A percentile compares a stretch with the other conserved stretches of the same genome.
Evolutionary conservation across 1,284 basidiomycete genomes (phyloP).

Genomic region (Cryptococcus amylolentus): DNA sequence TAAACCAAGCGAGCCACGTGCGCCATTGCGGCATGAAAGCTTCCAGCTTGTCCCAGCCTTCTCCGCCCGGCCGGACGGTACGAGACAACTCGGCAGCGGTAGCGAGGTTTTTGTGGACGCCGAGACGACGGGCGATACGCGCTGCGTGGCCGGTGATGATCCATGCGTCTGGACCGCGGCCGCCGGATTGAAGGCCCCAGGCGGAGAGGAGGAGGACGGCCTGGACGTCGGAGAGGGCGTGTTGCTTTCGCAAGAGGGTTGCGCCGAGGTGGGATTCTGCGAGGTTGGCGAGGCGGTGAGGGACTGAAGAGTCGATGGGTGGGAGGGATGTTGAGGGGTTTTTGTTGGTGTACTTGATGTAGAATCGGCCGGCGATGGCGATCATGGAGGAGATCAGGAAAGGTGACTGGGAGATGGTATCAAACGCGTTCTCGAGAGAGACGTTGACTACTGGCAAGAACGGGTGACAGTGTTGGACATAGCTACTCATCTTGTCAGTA

Average conservation of each 20-base stretch:
- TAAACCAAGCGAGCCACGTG: conserved; percentile 33
- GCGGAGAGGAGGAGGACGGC: conserved; percentile 37
- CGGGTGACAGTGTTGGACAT: conserved; percentile 31
- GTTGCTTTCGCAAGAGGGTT: conserved; percentile 36
- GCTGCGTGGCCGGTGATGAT: conserved; percentile 38
- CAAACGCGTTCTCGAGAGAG: conserved; percentile 24
- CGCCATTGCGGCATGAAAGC: conserved; percentile 33
- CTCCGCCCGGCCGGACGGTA: conserved; percentile 16
- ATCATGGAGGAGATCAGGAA: conserved; percentile 32
- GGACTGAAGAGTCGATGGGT: conserved; percentile 15
- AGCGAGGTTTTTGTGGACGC: conserved; percentile 26
- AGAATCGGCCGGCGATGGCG: conserved; percentile 34
- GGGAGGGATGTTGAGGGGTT: conserved; percentile 11
- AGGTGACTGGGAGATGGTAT: conserved; percentile 25
- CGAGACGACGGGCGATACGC: conserved; percentile 26
- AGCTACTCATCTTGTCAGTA: conserved; percentile 9
- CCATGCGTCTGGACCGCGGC: conserved; percentile 38
- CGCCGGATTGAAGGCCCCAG: conserved; percentile 36
- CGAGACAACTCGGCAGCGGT: conserved; percentile 22
- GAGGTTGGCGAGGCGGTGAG: conserved; percentile 28
- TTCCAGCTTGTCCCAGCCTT: conserved; percentile 26
- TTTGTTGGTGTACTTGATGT: conserved; percentile 19
- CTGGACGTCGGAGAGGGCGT: conserved; percentile 39
- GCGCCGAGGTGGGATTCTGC: conserved; percentile 38
- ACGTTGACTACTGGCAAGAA: conserved; percentile 32